phyloP scores from a whole-genome alignment of 164 flowering plant species.

The Aristolochia fimbriata region DNA sequence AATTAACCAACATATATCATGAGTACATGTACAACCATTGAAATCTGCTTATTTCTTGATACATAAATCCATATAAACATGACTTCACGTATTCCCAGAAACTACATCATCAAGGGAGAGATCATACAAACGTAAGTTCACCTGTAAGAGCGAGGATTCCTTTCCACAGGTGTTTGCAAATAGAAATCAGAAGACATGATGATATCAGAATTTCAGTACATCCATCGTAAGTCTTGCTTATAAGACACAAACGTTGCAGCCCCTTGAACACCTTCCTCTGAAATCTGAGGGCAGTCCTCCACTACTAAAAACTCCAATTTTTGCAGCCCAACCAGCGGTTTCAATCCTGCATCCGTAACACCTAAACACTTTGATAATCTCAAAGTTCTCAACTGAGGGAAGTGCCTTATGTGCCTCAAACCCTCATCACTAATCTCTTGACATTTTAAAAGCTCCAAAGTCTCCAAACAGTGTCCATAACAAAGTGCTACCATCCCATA shows the following conservation, averaged over 20 bases:
- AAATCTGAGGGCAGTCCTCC: slow-evolving; percentile 73
- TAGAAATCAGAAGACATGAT: too few species aligned
- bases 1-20: too few species aligned
- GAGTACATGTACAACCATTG: too few species aligned
- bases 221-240: slow-evolving; percentile 72
- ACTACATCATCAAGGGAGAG: too few species aligned
- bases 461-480: slow-evolving; percentile 45
- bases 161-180: too few species aligned
- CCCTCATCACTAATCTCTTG: slow-evolving; percentile 79
- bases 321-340: slow-evolving; percentile 43
- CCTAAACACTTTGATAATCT: slow-evolving; percentile 58
- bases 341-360: slow-evolving; percentile 61
- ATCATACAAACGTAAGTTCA: too few species aligned
- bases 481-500: slow-evolving; percentile 74
- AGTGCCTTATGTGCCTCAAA: slow-evolving; percentile 45
- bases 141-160: too few species aligned
- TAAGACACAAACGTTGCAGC: slow-evolving; percentile 48
- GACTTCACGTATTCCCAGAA: too few species aligned
- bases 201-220: slow-evolving; percentile 20
- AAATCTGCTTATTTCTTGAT: too few species aligned
- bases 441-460: slow-evolving; percentile 61
- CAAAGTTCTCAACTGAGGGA: slow-evolving; percentile 30
- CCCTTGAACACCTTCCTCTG: slow-evolving; percentile 56
- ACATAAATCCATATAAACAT: too few species aligned
- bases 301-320: slow-evolving; percentile 49